Conservation (phyloP, 2,329 filamentous ascomycete species). For the Colletotrichum viniferum region DNA sequence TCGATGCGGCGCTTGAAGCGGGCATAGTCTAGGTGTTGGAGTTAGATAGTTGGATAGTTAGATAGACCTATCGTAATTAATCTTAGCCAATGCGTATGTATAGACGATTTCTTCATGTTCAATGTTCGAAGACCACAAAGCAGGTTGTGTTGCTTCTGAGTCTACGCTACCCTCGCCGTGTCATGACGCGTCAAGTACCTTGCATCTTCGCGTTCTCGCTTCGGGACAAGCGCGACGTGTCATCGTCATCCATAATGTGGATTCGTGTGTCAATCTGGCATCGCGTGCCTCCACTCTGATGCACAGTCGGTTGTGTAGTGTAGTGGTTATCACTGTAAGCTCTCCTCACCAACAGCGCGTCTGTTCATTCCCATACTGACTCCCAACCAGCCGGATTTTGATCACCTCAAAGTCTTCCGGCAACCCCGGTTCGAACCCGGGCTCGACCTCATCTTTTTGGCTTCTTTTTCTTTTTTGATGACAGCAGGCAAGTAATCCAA, state of each 20-base stretch:
- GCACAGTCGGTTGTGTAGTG: conserved; percentile 14
- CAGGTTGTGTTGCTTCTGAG: neutral
- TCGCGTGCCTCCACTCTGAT: conserved; percentile 5
- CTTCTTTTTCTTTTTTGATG: neutral
- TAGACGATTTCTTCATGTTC: neutral
- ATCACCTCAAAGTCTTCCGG: neutral
- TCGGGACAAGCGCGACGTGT: neutral
- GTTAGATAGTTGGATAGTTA: neutral
- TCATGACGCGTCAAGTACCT: neutral
- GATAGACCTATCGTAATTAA: neutral
- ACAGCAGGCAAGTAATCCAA: accelerated
- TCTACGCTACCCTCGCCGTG: neutral
- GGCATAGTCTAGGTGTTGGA: neutral
- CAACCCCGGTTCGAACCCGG: conserved; percentile 22
- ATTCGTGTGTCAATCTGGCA: neutral
- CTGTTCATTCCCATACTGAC: neutral
- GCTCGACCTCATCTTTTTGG: neutral
- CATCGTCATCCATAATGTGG: conserved; percentile 5
- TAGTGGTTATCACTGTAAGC: conserved; percentile 21
- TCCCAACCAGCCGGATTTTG: conserved; percentile 11
- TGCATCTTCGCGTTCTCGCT: neutral
- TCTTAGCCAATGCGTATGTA: neutral
- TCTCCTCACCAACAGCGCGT: neutral
- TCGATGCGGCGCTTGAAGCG: neutral
- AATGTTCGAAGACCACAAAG: accelerated